phyloP scores from a whole-genome alignment of 176 grass and related monocot genomes.

The Triticum urartu region DNA sequence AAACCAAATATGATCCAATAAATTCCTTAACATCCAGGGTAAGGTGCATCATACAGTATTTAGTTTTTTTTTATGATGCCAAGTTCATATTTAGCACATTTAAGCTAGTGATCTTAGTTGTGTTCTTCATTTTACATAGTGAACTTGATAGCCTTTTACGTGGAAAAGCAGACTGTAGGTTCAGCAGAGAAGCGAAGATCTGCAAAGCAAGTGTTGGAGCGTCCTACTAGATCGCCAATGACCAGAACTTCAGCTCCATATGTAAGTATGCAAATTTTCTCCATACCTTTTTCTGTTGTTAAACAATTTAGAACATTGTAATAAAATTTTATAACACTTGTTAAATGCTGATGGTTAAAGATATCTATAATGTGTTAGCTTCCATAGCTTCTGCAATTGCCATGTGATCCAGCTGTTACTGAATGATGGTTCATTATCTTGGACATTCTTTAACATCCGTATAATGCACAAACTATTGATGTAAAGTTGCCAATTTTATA shows the following conservation, averaged over 20 bases:
- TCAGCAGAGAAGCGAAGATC: slow-evolving; percentile 13
- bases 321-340: background rate
- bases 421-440: background rate
- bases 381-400: background rate
- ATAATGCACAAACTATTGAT: background rate
- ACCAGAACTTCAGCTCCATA: background rate
- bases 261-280: slow-evolving; percentile 28
- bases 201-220: background rate
- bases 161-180: slow-evolving; percentile 11
- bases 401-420: background rate
- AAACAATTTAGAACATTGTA: slow-evolving; percentile 3
- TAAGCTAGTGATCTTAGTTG: slow-evolving; percentile 4
- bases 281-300: background rate
- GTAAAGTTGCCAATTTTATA: background rate
- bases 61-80: background rate
- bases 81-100: slow-evolving; percentile 28
- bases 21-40: background rate
- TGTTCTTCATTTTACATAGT: background rate
- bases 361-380: background rate
- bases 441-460: background rate
- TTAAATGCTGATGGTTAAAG: background rate
- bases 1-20: slow-evolving; percentile 9
- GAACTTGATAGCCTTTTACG: background rate
- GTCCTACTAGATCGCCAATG: background rate
- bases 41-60: slow-evolving; percentile 19